These are phyloP conservation scores for Erodium maritimum DNA, from an alignment of 345 rosid species.

Conservation along the genomic window DNA sequence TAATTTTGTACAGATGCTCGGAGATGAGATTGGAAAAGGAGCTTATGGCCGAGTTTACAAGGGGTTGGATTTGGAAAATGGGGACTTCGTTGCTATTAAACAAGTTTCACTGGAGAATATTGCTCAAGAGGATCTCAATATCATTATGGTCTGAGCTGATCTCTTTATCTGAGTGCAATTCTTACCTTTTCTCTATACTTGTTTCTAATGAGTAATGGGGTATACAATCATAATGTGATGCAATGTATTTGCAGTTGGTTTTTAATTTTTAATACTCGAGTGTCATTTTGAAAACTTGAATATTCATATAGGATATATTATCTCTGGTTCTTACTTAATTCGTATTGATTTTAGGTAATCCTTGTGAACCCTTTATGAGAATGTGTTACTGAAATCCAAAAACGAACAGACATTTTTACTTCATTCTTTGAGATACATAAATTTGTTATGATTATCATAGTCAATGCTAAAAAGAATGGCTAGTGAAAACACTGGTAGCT, in stretches of 20 bases:
- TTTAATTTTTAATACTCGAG: no score
- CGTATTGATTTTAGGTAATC: neutral
- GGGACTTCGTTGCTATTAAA: slow-evolving; percentile 94
- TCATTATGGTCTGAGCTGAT: slow-evolving; percentile 61
- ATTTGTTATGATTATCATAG: neutral
- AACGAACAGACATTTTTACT: neutral
- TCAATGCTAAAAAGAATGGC: neutral
- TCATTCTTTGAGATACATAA: neutral
- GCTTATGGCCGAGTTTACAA: slow-evolving; percentile 97
- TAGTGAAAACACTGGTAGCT: neutral
- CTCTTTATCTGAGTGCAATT: neutral
- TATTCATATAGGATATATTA: neutral
- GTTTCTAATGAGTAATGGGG: neutral
- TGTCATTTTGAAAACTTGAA: no score
- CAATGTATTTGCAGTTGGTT: no score
- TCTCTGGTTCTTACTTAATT: neutral
- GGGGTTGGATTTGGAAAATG: slow-evolving; percentile 98
- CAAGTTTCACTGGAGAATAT: slow-evolving; percentile 98
- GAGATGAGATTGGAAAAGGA: slow-evolving; percentile 99
- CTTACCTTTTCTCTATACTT: neutral
- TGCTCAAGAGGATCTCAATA: slow-evolving; percentile 95
- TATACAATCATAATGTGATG: neutral
- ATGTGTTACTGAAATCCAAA: neutral
- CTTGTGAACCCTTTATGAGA: neutral
- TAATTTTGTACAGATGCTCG: slow-evolving; percentile 60